phyloP scores from a whole-genome alignment of 202 grass and related monocot species.

The Eragrostis tef region DNA sequence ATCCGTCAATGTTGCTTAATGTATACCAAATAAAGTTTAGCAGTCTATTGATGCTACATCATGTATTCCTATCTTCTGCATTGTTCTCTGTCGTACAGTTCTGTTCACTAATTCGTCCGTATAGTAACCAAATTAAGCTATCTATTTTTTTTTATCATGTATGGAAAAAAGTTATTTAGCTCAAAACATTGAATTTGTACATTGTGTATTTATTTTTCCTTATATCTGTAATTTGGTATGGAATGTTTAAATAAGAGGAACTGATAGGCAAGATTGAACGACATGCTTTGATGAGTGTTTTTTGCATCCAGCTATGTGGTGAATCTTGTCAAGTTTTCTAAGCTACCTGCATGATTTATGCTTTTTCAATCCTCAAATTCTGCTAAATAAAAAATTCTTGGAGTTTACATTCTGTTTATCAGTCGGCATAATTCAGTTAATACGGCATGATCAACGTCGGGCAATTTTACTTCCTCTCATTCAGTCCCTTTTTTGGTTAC shows the following conservation, averaged over 20 bases:
- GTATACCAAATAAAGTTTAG: background rate
- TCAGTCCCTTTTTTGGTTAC: conserved; percentile 39
- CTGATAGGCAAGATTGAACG: background rate
- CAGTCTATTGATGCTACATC: background rate
- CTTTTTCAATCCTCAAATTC: background rate
- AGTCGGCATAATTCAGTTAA: conserved; percentile 16
- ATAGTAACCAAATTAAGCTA: background rate
- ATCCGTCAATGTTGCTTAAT: background rate
- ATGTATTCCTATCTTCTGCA: background rate
- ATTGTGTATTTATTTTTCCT: background rate
- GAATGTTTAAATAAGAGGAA: background rate
- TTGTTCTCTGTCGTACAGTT: background rate
- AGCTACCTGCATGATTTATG: background rate
- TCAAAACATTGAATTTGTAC: conserved; percentile 1
- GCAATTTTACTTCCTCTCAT: background rate
- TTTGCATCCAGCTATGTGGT: background rate
- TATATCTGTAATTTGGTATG: background rate
- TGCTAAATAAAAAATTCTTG: conserved; percentile 5
- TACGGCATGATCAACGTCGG: background rate
- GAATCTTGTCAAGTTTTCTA: conserved; percentile 10
- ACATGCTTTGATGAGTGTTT: background rate
- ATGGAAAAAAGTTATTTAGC: background rate
- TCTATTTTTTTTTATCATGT: background rate
- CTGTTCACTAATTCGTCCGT: background rate
- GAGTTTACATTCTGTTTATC: conserved; percentile 20